These are phyloP conservation scores for Endocalyx cinctus DNA, from an alignment of 2,329 filamentous ascomycete genomes.

Conservation along the genomic window DNA sequence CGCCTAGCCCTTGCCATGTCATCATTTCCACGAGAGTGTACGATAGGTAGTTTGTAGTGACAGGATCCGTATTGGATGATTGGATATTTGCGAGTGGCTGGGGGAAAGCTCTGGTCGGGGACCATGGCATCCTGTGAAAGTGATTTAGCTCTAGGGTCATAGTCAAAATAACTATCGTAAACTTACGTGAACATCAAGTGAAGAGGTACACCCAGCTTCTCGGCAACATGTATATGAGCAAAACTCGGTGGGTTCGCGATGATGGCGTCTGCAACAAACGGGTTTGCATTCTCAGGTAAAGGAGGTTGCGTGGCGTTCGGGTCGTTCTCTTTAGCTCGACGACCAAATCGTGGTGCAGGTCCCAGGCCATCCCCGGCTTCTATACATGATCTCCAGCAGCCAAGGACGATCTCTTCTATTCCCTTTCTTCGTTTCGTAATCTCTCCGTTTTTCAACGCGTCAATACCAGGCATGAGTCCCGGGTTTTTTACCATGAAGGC, in stretches of 20 bases:
- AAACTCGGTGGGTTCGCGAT: slow-evolving; percentile 61
- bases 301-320: slow-evolving; percentile 8
- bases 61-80: slow-evolving; percentile 61
- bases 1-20: slow-evolving; percentile 88
- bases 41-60: slow-evolving; percentile 67
- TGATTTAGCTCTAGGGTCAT: too few relatives aligned
- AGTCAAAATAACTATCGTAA: too few relatives aligned
- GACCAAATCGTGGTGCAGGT: slow-evolving; percentile 37
- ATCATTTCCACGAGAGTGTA: slow-evolving; percentile 86
- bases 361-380: slow-evolving; percentile 60
- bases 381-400: slow-evolving; percentile 71
- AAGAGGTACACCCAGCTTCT: slow-evolving; percentile 59
- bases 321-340: slow-evolving; percentile 14
- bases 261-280: slow-evolving; percentile 29
- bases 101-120: slow-evolving; percentile 77
- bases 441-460: slow-evolving; percentile 62
- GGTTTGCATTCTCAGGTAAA: slow-evolving; percentile 15
- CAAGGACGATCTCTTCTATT: slow-evolving; percentile 63
- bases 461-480: slow-evolving; percentile 66
- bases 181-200: slow-evolving; percentile 69
- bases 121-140: slow-evolving; percentile 70
- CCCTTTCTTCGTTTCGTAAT: slow-evolving; percentile 62
- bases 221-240: slow-evolving; percentile 61
- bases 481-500: slow-evolving; percentile 73
- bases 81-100: slow-evolving; percentile 83